Conservation (phyloP, 2,329 filamentous ascomycete species). For the Pestalotiopsis sp. region DNA sequence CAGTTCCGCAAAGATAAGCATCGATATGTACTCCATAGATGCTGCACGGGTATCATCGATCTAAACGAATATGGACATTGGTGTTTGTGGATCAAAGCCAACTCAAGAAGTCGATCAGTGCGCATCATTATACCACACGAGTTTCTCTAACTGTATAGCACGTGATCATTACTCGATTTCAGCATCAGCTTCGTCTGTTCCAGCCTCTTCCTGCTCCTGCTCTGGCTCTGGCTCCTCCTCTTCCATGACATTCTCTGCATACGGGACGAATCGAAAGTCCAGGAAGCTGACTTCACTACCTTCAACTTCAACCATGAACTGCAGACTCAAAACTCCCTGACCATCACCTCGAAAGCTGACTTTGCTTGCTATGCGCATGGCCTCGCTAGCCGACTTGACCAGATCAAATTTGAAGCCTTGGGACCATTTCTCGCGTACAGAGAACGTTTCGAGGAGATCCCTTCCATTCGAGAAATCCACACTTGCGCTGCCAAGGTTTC, state of each 20-base stretch:
- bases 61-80: neutral
- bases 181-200: conserved; percentile 33
- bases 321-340: conserved; percentile 88
- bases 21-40: neutral
- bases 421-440: conserved; percentile 58
- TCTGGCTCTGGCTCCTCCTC: conserved; percentile 35
- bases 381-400: conserved; percentile 80
- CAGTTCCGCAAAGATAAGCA: neutral
- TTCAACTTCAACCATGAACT: conserved; percentile 94
- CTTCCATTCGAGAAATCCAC: conserved; percentile 68
- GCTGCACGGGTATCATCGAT: neutral
- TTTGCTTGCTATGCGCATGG: conserved; percentile 92
- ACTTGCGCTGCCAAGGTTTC: conserved; percentile 61
- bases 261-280: conserved; percentile 81
- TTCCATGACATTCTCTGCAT: conserved; percentile 60
- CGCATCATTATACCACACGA: no score
- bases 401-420: conserved; percentile 87
- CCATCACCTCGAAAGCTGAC: conserved; percentile 87
- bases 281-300: conserved; percentile 71
- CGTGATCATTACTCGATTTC: conserved; percentile 18
- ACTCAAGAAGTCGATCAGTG: neutral
- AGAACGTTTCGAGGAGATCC: conserved; percentile 75
- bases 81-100: neutral
- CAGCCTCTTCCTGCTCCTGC: conserved; percentile 35
- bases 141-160: neutral